phyloP scores from a whole-genome alignment of 2,329 filamentous ascomycete genomes.

The Tolypocladium endophyticum region DNA sequence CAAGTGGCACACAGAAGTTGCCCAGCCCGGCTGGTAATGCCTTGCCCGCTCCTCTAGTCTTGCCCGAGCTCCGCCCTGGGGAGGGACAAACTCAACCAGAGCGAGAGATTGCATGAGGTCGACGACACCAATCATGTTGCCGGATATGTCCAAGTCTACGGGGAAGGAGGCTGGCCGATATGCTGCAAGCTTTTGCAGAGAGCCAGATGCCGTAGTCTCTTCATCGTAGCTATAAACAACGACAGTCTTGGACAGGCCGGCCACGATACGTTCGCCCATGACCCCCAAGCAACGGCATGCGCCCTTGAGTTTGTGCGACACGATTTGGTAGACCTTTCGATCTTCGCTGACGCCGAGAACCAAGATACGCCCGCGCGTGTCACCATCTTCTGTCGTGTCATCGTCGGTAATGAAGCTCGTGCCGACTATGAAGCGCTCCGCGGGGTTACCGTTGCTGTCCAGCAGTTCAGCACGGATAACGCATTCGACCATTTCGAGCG shows the following conservation, averaged over 20 bases:
- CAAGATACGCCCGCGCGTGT: slow-evolving; percentile 61
- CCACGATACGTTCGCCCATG: slow-evolving; percentile 68
- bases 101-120: slow-evolving; percentile 92
- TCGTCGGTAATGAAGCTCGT: slow-evolving; percentile 67
- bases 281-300: slow-evolving; percentile 71
- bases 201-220: slow-evolving; percentile 41
- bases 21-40: slow-evolving; percentile 75
- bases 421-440: slow-evolving; percentile 82
- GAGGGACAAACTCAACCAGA: slow-evolving; percentile 59
- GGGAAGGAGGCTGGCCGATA: slow-evolving; percentile 80
- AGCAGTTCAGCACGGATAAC: slow-evolving; percentile 68
- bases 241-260: slow-evolving; percentile 82
- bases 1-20: slow-evolving; percentile 65
- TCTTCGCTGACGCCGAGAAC: slow-evolving; percentile 74
- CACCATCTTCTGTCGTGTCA: slow-evolving; percentile 33
- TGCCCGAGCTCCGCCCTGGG: slow-evolving; percentile 44
- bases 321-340: slow-evolving; percentile 61
- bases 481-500: slow-evolving; percentile 69
- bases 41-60: slow-evolving; percentile 64
- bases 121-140: slow-evolving; percentile 68
- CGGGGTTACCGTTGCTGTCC: slow-evolving; percentile 40
- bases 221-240: slow-evolving; percentile 46
- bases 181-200: slow-evolving; percentile 59
- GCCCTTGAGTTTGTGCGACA: slow-evolving; percentile 61
- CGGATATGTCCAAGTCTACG: slow-evolving; percentile 66